phyloP scores from a whole-genome alignment of 345 rosid genomes.

The Bretschneidera sinensis region DNA sequence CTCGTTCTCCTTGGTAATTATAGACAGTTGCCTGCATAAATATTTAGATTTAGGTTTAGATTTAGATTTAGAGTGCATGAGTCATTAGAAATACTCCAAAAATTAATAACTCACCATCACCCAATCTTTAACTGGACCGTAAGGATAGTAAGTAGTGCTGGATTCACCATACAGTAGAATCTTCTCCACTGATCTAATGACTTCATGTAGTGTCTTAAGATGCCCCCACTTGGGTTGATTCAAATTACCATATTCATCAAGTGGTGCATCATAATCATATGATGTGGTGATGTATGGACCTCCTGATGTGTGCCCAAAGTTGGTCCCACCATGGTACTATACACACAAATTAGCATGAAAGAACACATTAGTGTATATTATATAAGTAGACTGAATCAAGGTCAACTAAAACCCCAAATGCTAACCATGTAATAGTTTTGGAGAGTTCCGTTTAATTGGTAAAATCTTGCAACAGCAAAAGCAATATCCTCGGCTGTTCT shows the following conservation, averaged over 20 bases:
- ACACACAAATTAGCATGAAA: neutral
- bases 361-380: neutral
- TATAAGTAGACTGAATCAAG: neutral
- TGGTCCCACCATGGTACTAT: slow-evolving; percentile 54
- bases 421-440: slow-evolving; percentile 50
- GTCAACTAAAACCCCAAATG: neutral
- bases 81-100: too few species aligned
- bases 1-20: slow-evolving; percentile 20
- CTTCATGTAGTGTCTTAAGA: slow-evolving; percentile 18
- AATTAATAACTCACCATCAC: neutral
- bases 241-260: slow-evolving; percentile 36
- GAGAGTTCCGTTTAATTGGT: slow-evolving; percentile 36
- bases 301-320: slow-evolving; percentile 36
- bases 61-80: too few species aligned
- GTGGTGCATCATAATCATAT: slow-evolving; percentile 40
- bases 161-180: slow-evolving; percentile 2
- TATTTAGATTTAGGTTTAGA: too few species aligned
- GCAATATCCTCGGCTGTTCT: slow-evolving; percentile 51
- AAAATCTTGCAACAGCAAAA: slow-evolving; percentile 44
- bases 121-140: slow-evolving; percentile 2
- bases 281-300: slow-evolving; percentile 43
- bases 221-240: slow-evolving; percentile 32
- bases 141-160: slow-evolving; percentile 2
- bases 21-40: slow-evolving; percentile 20
- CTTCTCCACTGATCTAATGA: slow-evolving; percentile 4